Base-by-base conservation (phyloP, 345 rosid species). In the Citrus trifoliata region DNA sequence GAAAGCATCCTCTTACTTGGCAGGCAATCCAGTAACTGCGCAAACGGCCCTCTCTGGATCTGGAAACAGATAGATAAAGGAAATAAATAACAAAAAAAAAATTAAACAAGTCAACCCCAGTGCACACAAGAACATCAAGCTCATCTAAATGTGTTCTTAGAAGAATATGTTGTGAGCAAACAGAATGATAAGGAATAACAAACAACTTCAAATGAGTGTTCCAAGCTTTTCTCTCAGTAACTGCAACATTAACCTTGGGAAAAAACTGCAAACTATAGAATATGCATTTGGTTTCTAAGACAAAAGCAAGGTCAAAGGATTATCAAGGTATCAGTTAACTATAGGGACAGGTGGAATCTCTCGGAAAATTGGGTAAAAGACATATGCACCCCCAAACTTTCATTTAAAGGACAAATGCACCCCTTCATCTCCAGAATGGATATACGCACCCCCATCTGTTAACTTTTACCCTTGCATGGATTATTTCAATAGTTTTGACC, bases 21-120 rank as follows among this genome's bases (percentile, higher is more conserved):
- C 99, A 80, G 97, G 98, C 85, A 94, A 80, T 80, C 99, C 99
- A 42, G 97, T 96, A 69, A 96, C 88, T 74, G 88, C 90, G 67
- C 99, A 94, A 18, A 85, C 80, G 46, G 93, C 89, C 85, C 94
- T 90, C 80, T 91, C 93, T 30, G 97, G 92, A 88, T 91, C 98
- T 96, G 92, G 59, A 79, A 80, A 83, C 65, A 84, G 78, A 80
- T 30, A 63, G 40, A 61, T 21, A 62, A 59, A 68, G 60, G 24
- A 70, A 76, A 68, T 16, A 73, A 51, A 71, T 30, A 25, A 59
- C 51, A 65, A 71, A 25, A 25, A 21, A n/a, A 80, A 53, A 51
- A 4, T 18, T 5, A 22, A 63, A 53, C 7, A 62, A 48, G 60
- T 18, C 61, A 55, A 56, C 3, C 71, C 55, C 19, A 27, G 1